Base-by-base conservation (phyloP, 2,329 filamentous ascomycete genomes). In the Ophiostoma angusticollis region DNA sequence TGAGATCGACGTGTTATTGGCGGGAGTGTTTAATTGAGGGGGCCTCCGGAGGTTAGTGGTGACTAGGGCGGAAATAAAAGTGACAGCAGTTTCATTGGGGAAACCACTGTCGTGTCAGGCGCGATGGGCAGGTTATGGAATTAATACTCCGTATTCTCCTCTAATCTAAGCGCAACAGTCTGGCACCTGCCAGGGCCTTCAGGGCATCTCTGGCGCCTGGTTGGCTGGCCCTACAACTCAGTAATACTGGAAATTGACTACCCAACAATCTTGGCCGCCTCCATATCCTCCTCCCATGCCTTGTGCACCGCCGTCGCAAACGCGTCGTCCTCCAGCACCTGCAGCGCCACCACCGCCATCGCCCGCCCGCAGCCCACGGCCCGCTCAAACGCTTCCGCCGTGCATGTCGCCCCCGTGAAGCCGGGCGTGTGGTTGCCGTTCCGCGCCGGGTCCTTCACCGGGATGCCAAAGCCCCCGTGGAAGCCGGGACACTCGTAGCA, bases 401-500 rank as follows among this genome's bases (percentile, higher is more conserved):
- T 62, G 11, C 55, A 59, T 0, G 60, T 59, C 0, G 56, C 60
- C 4, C 48, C 53, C 0, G 61, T 54, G 45, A 65, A 65, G 8
- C 57, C 51, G 14, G 56, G 58, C 0, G 62, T 65, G 45, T 65
- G 62, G 44, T 65, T 65, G 22, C 59, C 57, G 31, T 50, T 49
- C 44, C 55, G 54, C 43, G 47, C 44, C 12, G 56, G 50, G 0
- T 54, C 53, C 4, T 50, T 51, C n/a, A n/a, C n/a, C n/a, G n/a
- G n/a, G 35, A 65, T 64, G 16, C 55, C 57, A 44, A 65, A 64
- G 9, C 56, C 55, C 1, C 59, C 60, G 38, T 65, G 60, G 45
- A 65, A 64, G 1, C 60, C 60, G 2, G 62, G 62, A 11, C 62
- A 58, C 19, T 55, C 57, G 37, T 65, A 64, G 12, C 59, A 63